A percentile compares a stretch with the other conserved stretches of the same genome.
phyloP scores from a whole-genome alignment of 1,139 yeast species.

The Diutina mesorugosa region DNA sequence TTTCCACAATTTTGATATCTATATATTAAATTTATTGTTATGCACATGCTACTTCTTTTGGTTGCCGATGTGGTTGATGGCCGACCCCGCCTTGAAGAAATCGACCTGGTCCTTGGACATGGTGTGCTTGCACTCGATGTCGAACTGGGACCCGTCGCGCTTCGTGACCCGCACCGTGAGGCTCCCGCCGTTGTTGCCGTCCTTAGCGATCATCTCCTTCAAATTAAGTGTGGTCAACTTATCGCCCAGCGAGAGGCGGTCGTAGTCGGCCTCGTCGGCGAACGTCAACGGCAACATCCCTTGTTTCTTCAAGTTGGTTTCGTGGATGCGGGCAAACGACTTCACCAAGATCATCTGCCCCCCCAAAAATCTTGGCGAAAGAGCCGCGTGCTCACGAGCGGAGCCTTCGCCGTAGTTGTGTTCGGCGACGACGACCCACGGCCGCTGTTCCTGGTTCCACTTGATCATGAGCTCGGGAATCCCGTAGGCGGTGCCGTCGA shows the following conservation, averaged over 20 bases:
- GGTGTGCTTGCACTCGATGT: slow-evolving; percentile 75
- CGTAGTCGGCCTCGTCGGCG: slow-evolving; percentile 82
- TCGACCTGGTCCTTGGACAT: slow-evolving; percentile 95
- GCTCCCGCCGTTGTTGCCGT: slow-evolving; percentile 80
- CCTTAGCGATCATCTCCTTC: slow-evolving; percentile 62
- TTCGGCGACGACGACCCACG: slow-evolving; percentile 95
- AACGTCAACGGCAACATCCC: slow-evolving; percentile 93
- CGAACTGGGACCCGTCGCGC: slow-evolving; percentile 57
- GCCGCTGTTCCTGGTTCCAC: slow-evolving; percentile 75
- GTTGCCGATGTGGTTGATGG: slow-evolving; percentile 84
- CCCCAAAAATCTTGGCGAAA: slow-evolving; percentile 88
- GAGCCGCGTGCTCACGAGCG: slow-evolving; percentile 97
- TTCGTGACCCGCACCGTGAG: slow-evolving; percentile 63
- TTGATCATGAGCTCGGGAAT: slow-evolving; percentile 96
- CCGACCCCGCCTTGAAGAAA: slow-evolving; percentile 95
- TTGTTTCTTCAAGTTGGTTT: slow-evolving; percentile 51
- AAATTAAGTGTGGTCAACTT: slow-evolving; percentile 67
- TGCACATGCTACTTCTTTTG: slow-evolving; percentile 6
- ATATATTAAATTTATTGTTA: no score
- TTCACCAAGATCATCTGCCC: slow-evolving; percentile 82
- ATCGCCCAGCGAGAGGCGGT: slow-evolving; percentile 66
- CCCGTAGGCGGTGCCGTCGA: slow-evolving; percentile 64
- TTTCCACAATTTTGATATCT: no score
- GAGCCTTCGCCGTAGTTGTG: slow-evolving; percentile 99
- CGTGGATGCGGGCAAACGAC: slow-evolving; percentile 87